phyloP scores from a whole-genome alignment of 2,329 filamentous ascomycete species.

The Fusarium scirpi region DNA sequence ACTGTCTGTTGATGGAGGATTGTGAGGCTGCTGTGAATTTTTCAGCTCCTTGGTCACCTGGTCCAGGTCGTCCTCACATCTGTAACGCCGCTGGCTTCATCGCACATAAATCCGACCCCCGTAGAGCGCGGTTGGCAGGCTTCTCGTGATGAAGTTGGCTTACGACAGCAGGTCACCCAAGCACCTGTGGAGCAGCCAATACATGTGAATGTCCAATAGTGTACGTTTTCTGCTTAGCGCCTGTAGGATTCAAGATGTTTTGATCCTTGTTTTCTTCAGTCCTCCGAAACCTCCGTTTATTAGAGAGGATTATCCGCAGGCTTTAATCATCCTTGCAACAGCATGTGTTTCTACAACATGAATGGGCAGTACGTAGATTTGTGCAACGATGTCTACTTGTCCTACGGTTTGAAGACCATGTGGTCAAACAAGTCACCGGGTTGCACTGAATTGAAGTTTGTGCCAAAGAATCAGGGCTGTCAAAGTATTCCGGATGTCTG shows the following conservation, averaged over 20 bases:
- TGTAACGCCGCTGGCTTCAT: slow-evolving; percentile 18
- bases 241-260: slow-evolving; percentile 15
- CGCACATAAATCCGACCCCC: slow-evolving; percentile 1
- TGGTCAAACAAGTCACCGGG: neutral
- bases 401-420: neutral
- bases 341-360: slow-evolving; percentile 13
- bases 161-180: slow-evolving; percentile 16
- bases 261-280: slow-evolving; percentile 26
- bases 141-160: slow-evolving; percentile 17
- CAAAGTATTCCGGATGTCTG: neutral
- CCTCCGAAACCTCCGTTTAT: slow-evolving; percentile 37
- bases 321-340: slow-evolving; percentile 3
- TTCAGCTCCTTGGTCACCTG: slow-evolving; percentile 20
- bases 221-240: slow-evolving; percentile 33
- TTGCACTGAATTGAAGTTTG: neutral
- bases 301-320: slow-evolving; percentile 18
- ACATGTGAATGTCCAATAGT: slow-evolving; percentile 29
- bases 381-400: neutral
- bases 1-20: neutral
- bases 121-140: slow-evolving; percentile 5
- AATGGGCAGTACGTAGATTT: slow-evolving; percentile 1
- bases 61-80: neutral
- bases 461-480: neutral
- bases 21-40: neutral
- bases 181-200: slow-evolving; percentile 31